Percentiles rank a stretch among this genome's conserved stretches.
Evolutionary conservation across 2,329 filamentous ascomycete genomes (phyloP).

Genomic region (Cryphonectria nitschkei): DNA sequence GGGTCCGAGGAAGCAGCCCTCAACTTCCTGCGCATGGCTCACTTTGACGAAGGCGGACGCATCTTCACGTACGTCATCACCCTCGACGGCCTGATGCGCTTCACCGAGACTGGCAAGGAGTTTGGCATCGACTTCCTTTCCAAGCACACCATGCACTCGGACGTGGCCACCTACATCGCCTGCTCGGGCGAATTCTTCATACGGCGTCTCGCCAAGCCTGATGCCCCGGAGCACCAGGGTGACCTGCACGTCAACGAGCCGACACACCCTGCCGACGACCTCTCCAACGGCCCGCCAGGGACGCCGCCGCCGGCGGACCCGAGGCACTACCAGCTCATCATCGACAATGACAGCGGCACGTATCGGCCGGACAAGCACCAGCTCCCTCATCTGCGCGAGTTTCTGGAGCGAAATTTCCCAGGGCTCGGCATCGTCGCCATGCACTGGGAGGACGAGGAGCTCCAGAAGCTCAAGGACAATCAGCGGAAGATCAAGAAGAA

Average conservation of each 20-base stretch:
- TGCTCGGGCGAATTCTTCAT: constrained; percentile 95
- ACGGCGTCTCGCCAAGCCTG: constrained; percentile 62
- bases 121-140: constrained; percentile 91
- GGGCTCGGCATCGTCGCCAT: constrained; percentile 75
- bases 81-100: constrained; percentile 82
- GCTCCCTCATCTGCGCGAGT: constrained; percentile 71
- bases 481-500: constrained; percentile 76
- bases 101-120: constrained; percentile 94
- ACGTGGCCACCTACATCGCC: constrained; percentile 88
- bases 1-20: constrained; percentile 73
- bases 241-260: constrained; percentile 48
- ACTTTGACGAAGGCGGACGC: constrained; percentile 83
- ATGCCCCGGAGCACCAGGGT: constrained; percentile 40
- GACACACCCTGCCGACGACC: constrained; percentile 56
- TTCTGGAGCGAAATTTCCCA: constrained; percentile 73
- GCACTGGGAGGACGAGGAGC: constrained; percentile 77
- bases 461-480: constrained; percentile 74
- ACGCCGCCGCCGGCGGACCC: constrained; percentile 50
- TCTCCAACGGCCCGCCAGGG: constrained; percentile 51
- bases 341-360: constrained; percentile 94
- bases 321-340: constrained; percentile 79
- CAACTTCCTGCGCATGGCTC: constrained; percentile 83
- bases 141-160: constrained; percentile 97
- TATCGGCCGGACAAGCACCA: constrained; percentile 84
- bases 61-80: constrained; percentile 93